These are phyloP conservation scores for Naganishia vaughanmartiniae DNA, from an alignment of 768 basidiomycete genomes.

Conservation along the genomic window DNA sequence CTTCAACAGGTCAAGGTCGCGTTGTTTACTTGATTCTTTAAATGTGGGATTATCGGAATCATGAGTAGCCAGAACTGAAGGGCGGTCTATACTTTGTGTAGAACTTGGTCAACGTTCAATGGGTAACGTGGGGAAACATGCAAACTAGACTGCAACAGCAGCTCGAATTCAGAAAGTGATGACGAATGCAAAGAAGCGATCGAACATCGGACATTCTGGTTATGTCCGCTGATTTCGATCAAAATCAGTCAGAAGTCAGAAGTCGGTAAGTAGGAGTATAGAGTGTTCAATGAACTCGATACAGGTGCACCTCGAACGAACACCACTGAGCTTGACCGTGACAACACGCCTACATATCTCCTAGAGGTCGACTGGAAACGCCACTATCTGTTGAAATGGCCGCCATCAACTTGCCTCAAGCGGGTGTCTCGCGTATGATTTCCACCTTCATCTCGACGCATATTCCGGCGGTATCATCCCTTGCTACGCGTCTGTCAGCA, in stretches of 20 bases:
- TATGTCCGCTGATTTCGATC: conserved; percentile 14
- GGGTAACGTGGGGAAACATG: background rate
- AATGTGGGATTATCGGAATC: background rate
- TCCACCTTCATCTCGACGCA: conserved; percentile 9
- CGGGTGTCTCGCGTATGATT: conserved; percentile 13
- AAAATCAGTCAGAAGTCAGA: background rate
- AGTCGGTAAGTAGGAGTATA: too few species aligned
- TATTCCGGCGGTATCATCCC: conserved; percentile 5
- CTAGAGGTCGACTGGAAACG: background rate
- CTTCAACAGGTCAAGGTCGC: background rate
- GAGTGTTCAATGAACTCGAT: too few species aligned
- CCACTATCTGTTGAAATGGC: background rate
- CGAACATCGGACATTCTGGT: background rate
- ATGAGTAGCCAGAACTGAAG: background rate
- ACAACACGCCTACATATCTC: background rate
- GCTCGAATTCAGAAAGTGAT: background rate
- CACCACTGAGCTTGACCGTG: background rate
- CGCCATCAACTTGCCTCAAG: conserved; percentile 21
- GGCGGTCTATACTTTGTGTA: background rate
- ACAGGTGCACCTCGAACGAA: too few species aligned
- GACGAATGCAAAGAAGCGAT: conserved; percentile 8
- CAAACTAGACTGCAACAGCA: background rate
- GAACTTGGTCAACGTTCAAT: background rate
- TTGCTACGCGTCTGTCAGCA: conserved; percentile 6
- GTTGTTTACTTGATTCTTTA: background rate